Base-by-base conservation (phyloP, 306 rosid species). In the Vigna radiata region DNA sequence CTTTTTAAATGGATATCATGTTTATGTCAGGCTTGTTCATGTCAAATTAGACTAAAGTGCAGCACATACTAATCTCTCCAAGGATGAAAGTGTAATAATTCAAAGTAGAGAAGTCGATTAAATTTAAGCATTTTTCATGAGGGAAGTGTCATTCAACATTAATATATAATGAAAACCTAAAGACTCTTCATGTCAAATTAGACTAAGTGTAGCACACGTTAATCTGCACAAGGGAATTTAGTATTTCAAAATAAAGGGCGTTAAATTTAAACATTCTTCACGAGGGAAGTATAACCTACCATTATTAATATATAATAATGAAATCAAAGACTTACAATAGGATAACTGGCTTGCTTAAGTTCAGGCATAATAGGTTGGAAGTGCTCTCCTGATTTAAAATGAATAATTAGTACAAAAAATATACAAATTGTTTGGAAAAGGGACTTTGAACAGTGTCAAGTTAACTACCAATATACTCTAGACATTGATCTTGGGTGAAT, bases 381-480 rank as follows among this genome's bases (percentile, higher is more conserved):
- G 77, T 92, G 84, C 82, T 86, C 77, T 49, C 98, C 98, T 95
- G 82, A 74, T 63, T 79, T 65, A 77, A 54, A 78, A 76, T 52
- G 73, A 76, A 71, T 46, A 77, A 77, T 81, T 66, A 88, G 62
- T 62, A 68, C 66, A 62, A 36, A 55, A 23, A 53, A 69, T 67
- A 62, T 36, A 23, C 25, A 78, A 80, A 70, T 71, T 31, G 65
- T 7, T 61, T 4, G 25, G 60, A 47, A 37, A 70, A 17, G 17
- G 56, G 49, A 59, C 72, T 52, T 68, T 63, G 71, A 81, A 41
- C 79, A 47, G 64, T 66, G 72, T 46, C 23, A 56, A 44, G 63
- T 58, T 47, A 78, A 61, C 68, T 90, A 95, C 98, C 97, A 62
- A 95, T 89, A 81, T 92, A 86, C 75, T 90, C 83, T 66, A 89